Base-by-base conservation (phyloP, 371 early-diverging fungal genomes). In the Mucor indicus region DNA sequence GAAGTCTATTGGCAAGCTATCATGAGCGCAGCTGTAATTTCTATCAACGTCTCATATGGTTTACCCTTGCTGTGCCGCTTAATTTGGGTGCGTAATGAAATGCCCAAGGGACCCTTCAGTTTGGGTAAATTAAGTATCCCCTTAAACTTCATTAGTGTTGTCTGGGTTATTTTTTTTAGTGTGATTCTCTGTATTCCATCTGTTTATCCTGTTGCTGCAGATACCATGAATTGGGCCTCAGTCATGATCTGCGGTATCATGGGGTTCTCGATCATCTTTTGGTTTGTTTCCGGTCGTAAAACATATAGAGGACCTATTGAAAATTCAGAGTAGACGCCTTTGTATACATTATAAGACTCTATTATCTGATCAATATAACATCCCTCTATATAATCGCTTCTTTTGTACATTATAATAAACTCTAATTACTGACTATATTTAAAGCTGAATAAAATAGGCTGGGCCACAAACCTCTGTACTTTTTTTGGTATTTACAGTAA, bases 101-200 rank as follows among this genome's bases (percentile, higher is more conserved):
- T 60, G 64, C 48, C 47, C 10, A 60, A 50, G n/a, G 67, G 67
- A 2, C 63, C 67, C 2, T 67, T 62, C 25, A 29, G 27, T 42
- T 36, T 67, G n/a, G 67, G 67, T 4, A 54, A 32, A 21, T 49
- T 50, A 8, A 38, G 60, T 31, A 20, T 63, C 7, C 55, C 60
- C 2, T 25, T 67, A n/a, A 67, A 67, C 22, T 4, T 57, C 19
- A 53, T 67, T 21, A 58, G 60, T 19, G 15, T 63, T 25, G 15
- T 56, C 12, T 67, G 67, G 67, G 56, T 55, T 8, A 22, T 30
- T 10, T 62, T 67, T 38, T 55, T 67, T 47, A 42, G 52, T 3
- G 44, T 67, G 16, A 49, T 67, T 15, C 53, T 67, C n/a, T 62
- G 52, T 48, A 55, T 67, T 30, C 67, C 63, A n/a, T 42, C 48